Evolutionary conservation across 2,329 filamentous ascomycete species (phyloP), one percentile per base, ranked within the genome.

Genomic region (Colletotrichum sp.): DNA sequence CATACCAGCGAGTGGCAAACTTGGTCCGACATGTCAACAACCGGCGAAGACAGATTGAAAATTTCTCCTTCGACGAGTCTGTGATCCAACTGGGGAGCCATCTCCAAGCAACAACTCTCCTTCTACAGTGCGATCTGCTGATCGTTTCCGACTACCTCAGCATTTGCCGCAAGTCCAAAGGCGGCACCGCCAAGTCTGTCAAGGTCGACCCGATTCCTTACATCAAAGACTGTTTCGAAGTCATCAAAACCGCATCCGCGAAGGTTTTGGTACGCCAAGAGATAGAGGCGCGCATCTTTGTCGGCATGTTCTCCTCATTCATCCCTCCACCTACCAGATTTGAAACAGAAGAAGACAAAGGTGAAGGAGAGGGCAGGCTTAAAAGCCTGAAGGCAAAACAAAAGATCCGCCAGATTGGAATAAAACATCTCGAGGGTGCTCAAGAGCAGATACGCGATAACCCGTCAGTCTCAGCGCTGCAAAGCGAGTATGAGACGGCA

Each of bases 261-360:
- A 0, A 82, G 80, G 7, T 83, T 86, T 34, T 34, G 32, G 80
- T 85, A 1, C 82, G 85, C 5, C 86, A 89, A n/a, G 81, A 89
- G 74, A 84, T 86, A 0, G 89, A 92, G 78, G 89, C 86, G 0
- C 83, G 88, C 59, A 82, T 92, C 28, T 89, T 88, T 77, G 85
- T 85, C 30, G 88, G 88, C 1, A 86, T 88, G 8, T 86, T 90
- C 36, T 86, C 84, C 57, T 86, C 85, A 2, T 34, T 34, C 32
- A 12, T 34, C 32, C 32, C 32, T 34, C 12, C 32, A 34, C 12
- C 32, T 6, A 13, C 32, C 12, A 12, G 32, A 34, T 13, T 34
- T 12, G 32, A 34, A 13, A 34, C 32, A 34, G 32, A 13, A 13
- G 32, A 34, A 13, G 12, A 34, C 32, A 34, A 13, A 13, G 12